Evolutionary conservation across 352 stramenopile species (phyloP), one percentile per base, ranked within the genome.

Genomic region (Pythium utonaiense): DNA sequence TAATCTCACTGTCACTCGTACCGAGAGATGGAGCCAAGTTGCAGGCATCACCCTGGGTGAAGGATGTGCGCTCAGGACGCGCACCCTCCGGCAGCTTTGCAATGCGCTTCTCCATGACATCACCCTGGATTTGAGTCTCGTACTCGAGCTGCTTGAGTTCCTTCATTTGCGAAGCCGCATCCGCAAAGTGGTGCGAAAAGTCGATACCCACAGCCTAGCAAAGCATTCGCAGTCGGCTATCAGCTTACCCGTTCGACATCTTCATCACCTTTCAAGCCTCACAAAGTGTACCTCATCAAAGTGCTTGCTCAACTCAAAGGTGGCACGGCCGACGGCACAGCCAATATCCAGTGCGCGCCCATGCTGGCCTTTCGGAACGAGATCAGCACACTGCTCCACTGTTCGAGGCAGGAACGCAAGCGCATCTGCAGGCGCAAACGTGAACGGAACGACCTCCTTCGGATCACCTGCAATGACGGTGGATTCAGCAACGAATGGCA

Each of bases 221-320:
- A 17, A 50, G 13, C 19, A 19, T 38, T 34, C 33, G 7, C n/a
- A n/a, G n/a, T n/a, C n/a, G n/a, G n/a, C n/a, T n/a, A n/a, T n/a
- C n/a, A n/a, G n/a, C n/a, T n/a, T n/a, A n/a, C n/a, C n/a, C n/a
- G n/a, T n/a, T n/a, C n/a, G n/a, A n/a, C n/a, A n/a, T n/a, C n/a
- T n/a, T n/a, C n/a, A n/a, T n/a, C n/a, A n/a, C n/a, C n/a, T n/a
- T n/a, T n/a, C n/a, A n/a, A n/a, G n/a, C n/a, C n/a, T n/a, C n/a
- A n/a, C n/a, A n/a, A n/a, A n/a, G n/a, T n/a, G n/a, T n/a, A 90
- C 93, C 71, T 97, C 81, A 64, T 97, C 81, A 72, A 97, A 98
- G 50, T 80, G 71, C 56, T 91, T 95, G 65, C 91, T 95, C 13
- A 98, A 79, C 70, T 97, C 91, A 62, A 98, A 98, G 3, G 93